These are phyloP conservation scores for Phytophthora podocarpi DNA, from an alignment of 352 stramenopile genomes.

Conservation along the genomic window DNA sequence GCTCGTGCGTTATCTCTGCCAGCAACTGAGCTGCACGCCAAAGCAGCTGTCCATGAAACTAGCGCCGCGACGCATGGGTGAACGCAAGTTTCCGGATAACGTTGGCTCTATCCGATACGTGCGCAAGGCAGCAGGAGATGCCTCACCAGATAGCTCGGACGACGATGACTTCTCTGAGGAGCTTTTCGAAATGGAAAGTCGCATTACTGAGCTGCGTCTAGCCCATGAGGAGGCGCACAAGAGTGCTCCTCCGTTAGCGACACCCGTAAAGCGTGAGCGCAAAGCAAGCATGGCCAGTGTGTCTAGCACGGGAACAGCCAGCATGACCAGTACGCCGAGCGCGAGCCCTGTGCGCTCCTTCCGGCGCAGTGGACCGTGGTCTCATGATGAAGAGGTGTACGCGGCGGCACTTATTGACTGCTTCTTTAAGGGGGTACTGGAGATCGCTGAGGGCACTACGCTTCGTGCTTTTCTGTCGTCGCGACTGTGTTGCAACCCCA, in stretches of 20 bases:
- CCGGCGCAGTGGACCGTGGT: slow-evolving; percentile 68
- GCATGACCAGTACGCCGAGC: slow-evolving; percentile 26
- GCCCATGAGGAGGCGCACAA: slow-evolving; percentile 48
- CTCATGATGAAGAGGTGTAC: slow-evolving; percentile 71
- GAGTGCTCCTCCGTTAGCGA: slow-evolving; percentile 16
- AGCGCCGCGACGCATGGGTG: slow-evolving; percentile 49
- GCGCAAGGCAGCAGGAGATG: slow-evolving; percentile 29
- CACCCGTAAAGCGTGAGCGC: slow-evolving; percentile 32
- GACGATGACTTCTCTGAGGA: slow-evolving; percentile 48
- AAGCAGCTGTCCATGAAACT: slow-evolving; percentile 79
- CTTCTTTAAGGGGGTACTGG: slow-evolving; percentile 70
- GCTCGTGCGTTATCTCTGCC: slow-evolving; percentile 63
- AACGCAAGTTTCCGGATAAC: slow-evolving; percentile 64
- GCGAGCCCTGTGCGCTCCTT: slow-evolving; percentile 37
- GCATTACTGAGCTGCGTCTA: slow-evolving; percentile 52
- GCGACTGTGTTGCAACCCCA: slow-evolving; percentile 73
- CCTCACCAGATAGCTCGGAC: slow-evolving; percentile 16
- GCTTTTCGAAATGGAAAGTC: slow-evolving; percentile 56
- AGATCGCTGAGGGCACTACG: slow-evolving; percentile 67
- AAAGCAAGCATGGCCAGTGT: slow-evolving; percentile 33
- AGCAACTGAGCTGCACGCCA: slow-evolving; percentile 53
- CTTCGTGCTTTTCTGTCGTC: slow-evolving; percentile 66
- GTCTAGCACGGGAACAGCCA: slow-evolving; percentile 31
- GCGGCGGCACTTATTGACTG: slow-evolving; percentile 64
- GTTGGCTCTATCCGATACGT: slow-evolving; percentile 61